Percentiles rank a stretch among this genome's conserved stretches.
These are phyloP conservation scores for Aphanomyces euteiches DNA, from an alignment of 352 stramenopile species.

Conservation along the genomic window DNA sequence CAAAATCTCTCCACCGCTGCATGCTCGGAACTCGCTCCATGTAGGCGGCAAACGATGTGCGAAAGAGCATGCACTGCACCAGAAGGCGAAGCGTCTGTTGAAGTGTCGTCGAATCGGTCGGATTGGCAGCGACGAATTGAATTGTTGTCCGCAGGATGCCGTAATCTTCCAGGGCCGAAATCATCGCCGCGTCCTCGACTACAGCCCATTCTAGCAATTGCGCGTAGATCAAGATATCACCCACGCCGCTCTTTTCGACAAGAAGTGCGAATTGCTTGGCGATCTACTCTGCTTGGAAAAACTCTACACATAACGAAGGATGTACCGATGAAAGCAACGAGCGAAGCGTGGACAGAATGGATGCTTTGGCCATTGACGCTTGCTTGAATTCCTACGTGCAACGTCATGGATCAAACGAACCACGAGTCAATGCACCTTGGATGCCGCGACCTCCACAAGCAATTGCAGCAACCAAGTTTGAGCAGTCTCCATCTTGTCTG, in stretches of 20 bases:
- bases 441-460: constrained; percentile 15
- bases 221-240: not conserved
- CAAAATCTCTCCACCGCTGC: not conserved
- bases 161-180: not conserved
- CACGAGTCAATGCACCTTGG: constrained; percentile 8
- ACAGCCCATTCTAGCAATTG: constrained; percentile 10
- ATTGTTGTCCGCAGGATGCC: constrained; percentile 8
- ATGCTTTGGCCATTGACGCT: constrained; percentile 11
- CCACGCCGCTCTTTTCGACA: not conserved
- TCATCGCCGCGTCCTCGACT: not conserved
- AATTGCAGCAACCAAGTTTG: not conserved
- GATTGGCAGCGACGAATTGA: not conserved
- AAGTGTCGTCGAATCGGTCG: not conserved
- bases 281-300: constrained; percentile 13
- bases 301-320: not conserved
- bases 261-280: not conserved
- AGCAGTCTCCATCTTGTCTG: constrained; percentile 12
- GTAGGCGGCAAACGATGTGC: constrained; percentile 2
- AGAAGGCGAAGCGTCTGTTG: constrained; percentile 9
- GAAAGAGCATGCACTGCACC: constrained; percentile 14
- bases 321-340: constrained; percentile 12
- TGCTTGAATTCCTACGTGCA: constrained; percentile 5
- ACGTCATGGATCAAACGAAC: no score
- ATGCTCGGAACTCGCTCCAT: constrained; percentile 15
- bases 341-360: constrained; percentile 2